Base-by-base conservation (phyloP, 202 grass and related monocot species). In the Carex arenaria region DNA sequence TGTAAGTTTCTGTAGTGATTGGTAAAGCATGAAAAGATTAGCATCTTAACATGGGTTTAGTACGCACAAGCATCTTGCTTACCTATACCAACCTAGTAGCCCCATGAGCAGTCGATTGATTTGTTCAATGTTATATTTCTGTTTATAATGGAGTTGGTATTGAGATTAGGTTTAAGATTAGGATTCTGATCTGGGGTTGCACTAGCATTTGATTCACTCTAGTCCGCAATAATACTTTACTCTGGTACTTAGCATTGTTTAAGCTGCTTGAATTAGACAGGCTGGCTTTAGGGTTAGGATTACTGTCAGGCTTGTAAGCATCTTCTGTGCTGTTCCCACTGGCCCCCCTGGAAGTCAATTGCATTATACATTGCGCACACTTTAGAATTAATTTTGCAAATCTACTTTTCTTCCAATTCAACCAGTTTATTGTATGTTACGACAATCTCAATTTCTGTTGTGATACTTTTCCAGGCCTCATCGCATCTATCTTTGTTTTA, bases 221-320 rank as follows among this genome's bases (percentile, higher is more conserved):
- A 77, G 28, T 52, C 14, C 4, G 52, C 52, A 31, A 57, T 59
- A 77, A 19, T 8, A 18, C 23, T 34, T 77, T 59, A 57, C 52
- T 77, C 73, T 77, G 52, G 73, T 36, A 14, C 6, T 3, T 36
- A 36, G 49, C 52, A 77, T 59, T 56, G 49, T 77, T 77, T 59
- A 36, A 77, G 73, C 49, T 59, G 30, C 30, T 77, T 77, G 67
- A 57, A 57, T 36, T 59, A 36, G 49, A 57, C 15, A 34, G 52
- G 51, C 23, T 77, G 57, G 52, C 28, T 74, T 54, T 40, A 60
- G 8, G 17, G 28, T 78, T 60, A 40, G 28, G 28, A 77, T 59
- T 88, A 78, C 54, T 78, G 74, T 78, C 30, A 60, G 52, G 28
- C 74, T 78, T 60, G 54, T 60, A 78, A 77, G 60, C 47, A 59